phyloP scores from a whole-genome alignment of 2,329 filamentous ascomycete species.

The Apiospora malaysiana region DNA sequence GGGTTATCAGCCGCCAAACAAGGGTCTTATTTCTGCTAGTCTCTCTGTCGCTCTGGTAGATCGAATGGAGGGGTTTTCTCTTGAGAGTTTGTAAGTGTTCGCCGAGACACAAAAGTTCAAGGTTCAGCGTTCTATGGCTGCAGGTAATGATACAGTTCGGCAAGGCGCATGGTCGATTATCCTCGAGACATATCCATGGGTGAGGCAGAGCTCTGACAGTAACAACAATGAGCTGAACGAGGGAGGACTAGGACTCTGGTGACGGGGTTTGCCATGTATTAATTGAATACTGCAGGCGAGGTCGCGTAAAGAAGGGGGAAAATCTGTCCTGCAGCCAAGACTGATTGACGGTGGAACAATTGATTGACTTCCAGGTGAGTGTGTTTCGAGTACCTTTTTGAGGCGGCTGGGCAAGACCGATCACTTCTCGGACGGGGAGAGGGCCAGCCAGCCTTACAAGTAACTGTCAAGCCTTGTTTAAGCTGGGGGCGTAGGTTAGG shows the following conservation, averaged over 20 bases:
- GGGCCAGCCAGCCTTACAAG: constrained; percentile 8
- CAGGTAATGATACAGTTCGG: constrained; percentile 20
- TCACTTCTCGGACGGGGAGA: background rate
- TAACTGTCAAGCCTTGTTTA: background rate
- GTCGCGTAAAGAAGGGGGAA: constrained; percentile 6
- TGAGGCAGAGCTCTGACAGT: constrained; percentile 4
- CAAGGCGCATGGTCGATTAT: constrained; percentile 22
- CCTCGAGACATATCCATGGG: background rate
- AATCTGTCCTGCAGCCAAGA: constrained; percentile 16
- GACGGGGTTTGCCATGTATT: background rate
- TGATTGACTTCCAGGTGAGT: constrained; percentile 7
- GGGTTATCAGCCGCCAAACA: constrained; percentile 15
- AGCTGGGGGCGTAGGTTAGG: no score
- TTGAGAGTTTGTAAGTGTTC: background rate
- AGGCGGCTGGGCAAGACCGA: constrained; percentile 16
- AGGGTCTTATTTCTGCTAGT: constrained; percentile 15
- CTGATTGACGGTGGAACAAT: constrained; percentile 14
- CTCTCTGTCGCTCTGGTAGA: constrained; percentile 1
- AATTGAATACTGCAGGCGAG: constrained; percentile 5
- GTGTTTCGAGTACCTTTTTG: constrained; percentile 18
- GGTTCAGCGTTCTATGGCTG: constrained; percentile 21
- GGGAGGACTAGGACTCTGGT: background rate
- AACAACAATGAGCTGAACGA: background rate
- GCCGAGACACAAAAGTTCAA: constrained; percentile 11
- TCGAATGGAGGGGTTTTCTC: constrained; percentile 5